Evolutionary conservation across 495 filamentous ascomycete genomes (phyloP).

Genomic region (Tuber indicum): DNA sequence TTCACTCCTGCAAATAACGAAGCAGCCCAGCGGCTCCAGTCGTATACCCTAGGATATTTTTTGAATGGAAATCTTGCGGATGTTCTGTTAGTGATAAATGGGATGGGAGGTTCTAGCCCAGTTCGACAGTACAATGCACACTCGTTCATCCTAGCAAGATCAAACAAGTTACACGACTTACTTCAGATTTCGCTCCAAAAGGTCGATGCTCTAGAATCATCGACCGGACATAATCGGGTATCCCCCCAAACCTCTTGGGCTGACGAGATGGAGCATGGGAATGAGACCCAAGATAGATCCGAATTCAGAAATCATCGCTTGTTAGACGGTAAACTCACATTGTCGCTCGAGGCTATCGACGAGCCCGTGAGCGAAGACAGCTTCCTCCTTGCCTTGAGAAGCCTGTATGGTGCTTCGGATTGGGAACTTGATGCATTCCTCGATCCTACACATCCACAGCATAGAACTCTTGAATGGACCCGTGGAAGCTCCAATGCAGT

Average conservation of each 20-base stretch:
- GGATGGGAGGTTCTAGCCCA: slow-evolving; percentile 10
- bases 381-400: slow-evolving; percentile 34
- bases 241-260: slow-evolving; percentile 25
- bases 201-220: background rate
- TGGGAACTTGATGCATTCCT: slow-evolving; percentile 40
- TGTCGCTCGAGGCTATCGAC: slow-evolving; percentile 23
- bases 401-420: slow-evolving; percentile 35
- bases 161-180: slow-evolving; percentile 24
- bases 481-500: slow-evolving; percentile 11
- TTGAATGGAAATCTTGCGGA: slow-evolving; percentile 34
- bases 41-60: slow-evolving; percentile 31
- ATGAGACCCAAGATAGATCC: slow-evolving; percentile 5
- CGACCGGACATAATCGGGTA: background rate
- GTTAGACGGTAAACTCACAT: slow-evolving; percentile 9
- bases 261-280: slow-evolving; percentile 19
- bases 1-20: background rate
- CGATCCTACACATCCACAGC: slow-evolving; percentile 34
- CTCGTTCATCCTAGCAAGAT: slow-evolving; percentile 36
- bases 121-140: slow-evolving; percentile 26
- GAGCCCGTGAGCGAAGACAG: slow-evolving; percentile 27
- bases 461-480: slow-evolving; percentile 31
- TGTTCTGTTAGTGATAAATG: slow-evolving; percentile 28
- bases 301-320: background rate
- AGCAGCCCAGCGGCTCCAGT: slow-evolving; percentile 25
- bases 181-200: slow-evolving; percentile 10